phyloP scores from a whole-genome alignment of 2,329 filamentous ascomycete genomes.

The Phaeosphaeria sp. region DNA sequence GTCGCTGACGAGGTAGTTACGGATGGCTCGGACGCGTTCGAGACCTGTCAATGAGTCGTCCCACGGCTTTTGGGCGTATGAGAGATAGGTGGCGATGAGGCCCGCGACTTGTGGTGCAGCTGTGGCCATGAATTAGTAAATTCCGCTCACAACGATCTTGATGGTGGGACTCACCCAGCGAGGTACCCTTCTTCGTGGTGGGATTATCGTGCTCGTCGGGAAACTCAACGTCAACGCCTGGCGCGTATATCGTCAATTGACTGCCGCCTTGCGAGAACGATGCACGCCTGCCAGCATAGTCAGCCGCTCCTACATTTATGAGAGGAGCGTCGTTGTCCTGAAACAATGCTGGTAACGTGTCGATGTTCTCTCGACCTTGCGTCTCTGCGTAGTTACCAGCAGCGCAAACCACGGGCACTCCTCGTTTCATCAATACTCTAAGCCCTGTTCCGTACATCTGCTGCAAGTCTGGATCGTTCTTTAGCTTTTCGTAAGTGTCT shows the following conservation, averaged over 20 bases:
- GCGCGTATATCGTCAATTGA: neutral
- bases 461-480: too few relatives aligned
- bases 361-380: neutral
- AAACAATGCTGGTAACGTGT: neutral
- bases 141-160: too few relatives aligned
- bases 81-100: constrained; percentile 15
- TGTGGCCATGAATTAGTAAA: too few relatives aligned
- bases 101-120: constrained; percentile 13
- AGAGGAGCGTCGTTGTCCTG: neutral
- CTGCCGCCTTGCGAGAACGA: neutral
- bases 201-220: too few relatives aligned
- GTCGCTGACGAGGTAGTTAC: constrained; percentile 6
- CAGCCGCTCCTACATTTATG: neutral
- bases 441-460: too few relatives aligned
- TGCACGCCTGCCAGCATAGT: neutral
- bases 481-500: too few relatives aligned
- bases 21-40: constrained; percentile 13
- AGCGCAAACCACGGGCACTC: neutral
- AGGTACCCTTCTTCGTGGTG: too few relatives aligned
- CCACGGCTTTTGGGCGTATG: constrained; percentile 9
- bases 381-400: neutral
- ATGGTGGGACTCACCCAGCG: neutral
- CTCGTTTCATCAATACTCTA: too few relatives aligned
- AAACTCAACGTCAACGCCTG: neutral
- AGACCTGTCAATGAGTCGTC: neutral